Evolutionary conservation across 768 basidiomycete species (phyloP).

Genomic region (Amyloporia xantha): DNA sequence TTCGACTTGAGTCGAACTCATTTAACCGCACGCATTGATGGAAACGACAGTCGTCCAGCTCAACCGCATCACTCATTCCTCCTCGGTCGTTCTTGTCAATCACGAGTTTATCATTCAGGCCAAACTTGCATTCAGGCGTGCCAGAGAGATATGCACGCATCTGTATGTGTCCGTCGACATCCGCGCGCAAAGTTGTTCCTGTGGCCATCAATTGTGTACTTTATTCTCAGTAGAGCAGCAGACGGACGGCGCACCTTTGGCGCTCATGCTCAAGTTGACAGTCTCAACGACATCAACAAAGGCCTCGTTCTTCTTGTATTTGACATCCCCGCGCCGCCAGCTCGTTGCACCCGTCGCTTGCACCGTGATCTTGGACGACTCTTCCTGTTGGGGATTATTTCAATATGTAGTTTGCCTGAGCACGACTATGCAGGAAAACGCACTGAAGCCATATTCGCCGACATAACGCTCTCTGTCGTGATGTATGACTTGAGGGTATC

Average conservation of each 20-base stretch:
- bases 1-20: constrained; percentile 89
- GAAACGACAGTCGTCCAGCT: constrained; percentile 96
- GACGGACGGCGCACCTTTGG: constrained; percentile 64
- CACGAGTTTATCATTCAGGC: constrained; percentile 96
- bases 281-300: constrained; percentile 99
- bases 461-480: constrained; percentile 93
- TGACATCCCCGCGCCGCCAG: constrained; percentile 93
- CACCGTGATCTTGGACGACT: constrained; percentile 92
- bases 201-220: neutral
- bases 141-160: constrained; percentile 98
- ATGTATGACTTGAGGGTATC: constrained; percentile 98
- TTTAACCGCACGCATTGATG: constrained; percentile 96
- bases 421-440: neutral
- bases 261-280: constrained; percentile 95
- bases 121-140: constrained; percentile 98
- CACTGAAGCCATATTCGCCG: constrained; percentile 77
- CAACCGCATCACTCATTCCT: constrained; percentile 66
- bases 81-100: constrained; percentile 76
- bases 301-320: constrained; percentile 99
- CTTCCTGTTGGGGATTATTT: constrained; percentile 54
- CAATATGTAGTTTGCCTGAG: neutral
- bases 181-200: constrained; percentile 90
- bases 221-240: neutral
- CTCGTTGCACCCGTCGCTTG: constrained; percentile 97
- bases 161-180: constrained; percentile 95